Evolutionary conservation across 2,329 filamentous ascomycete genomes (phyloP).

Genomic region (Rutstroemia sp.): DNA sequence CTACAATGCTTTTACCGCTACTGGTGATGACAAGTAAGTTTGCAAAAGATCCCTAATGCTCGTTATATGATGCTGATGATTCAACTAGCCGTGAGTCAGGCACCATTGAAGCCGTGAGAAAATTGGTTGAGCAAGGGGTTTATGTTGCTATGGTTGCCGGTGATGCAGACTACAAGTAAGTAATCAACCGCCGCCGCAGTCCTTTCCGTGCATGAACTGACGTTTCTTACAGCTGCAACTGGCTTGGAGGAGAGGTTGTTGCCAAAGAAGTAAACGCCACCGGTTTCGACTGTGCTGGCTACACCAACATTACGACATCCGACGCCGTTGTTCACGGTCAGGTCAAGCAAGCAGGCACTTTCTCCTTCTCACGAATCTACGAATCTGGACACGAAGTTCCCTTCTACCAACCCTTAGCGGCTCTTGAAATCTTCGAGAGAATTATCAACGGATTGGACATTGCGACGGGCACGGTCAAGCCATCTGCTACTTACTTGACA

Average conservation of each 20-base stretch:
- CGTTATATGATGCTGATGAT: not conserved
- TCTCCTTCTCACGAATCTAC: conserved; percentile 58
- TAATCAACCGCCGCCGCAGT: conserved; percentile 35
- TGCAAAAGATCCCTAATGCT: not conserved
- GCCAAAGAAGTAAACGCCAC: conserved; percentile 48
- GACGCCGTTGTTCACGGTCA: conserved; percentile 56
- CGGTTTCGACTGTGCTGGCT: conserved; percentile 54
- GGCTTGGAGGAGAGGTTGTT: conserved; percentile 64
- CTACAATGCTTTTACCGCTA: conserved; percentile 36
- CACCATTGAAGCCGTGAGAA: conserved; percentile 41
- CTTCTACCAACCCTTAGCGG: conserved; percentile 44
- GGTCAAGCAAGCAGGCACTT: conserved; percentile 67
- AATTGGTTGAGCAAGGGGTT: conserved; percentile 54
- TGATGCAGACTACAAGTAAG: conserved; percentile 39
- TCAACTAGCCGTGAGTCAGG: conserved; percentile 36
- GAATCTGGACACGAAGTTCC: conserved; percentile 54
- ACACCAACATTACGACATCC: conserved; percentile 62
- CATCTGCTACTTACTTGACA: conserved; percentile 23
- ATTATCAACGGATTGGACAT: conserved; percentile 42
- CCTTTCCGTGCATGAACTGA: conserved; percentile 39
- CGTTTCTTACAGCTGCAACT: conserved; percentile 52
- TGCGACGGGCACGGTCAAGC: conserved; percentile 43
- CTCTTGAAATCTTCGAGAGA: conserved; percentile 44
- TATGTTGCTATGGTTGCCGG: conserved; percentile 60
- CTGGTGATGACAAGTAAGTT: conserved; percentile 37